These are phyloP conservation scores for Citrus glauca DNA, from an alignment of 345 rosid genomes.

Conservation along the genomic window DNA sequence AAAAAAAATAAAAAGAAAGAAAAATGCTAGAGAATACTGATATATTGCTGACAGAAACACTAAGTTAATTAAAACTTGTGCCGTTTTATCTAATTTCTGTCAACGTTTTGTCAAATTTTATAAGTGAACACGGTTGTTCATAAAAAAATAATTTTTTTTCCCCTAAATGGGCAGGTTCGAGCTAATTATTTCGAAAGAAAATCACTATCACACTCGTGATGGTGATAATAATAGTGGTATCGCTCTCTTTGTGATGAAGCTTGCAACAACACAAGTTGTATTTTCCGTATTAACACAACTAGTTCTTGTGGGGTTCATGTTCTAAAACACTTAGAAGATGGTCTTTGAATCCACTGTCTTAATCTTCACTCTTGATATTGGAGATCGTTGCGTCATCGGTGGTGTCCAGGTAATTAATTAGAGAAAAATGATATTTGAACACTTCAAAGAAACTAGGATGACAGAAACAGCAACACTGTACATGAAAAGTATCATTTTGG, in stretches of 20 bases:
- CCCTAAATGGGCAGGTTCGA: conserved; percentile 35
- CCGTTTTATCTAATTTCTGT: too few relatives aligned
- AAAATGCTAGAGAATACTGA: too few relatives aligned
- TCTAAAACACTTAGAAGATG: conserved; percentile 76
- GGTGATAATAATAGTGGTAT: conserved; percentile 42
- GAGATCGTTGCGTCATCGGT: conserved; percentile 72
- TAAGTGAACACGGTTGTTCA: too few relatives aligned
- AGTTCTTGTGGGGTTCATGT: conserved; percentile 64
- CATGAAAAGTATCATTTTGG: too few relatives aligned
- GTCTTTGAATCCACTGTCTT: conserved; percentile 74
- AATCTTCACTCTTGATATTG: conserved; percentile 77
- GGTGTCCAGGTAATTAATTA: conserved; percentile 53
- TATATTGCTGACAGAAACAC: too few relatives aligned
- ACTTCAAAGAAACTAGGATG: too few relatives aligned
- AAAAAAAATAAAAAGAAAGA: too few relatives aligned
- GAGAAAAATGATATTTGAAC: too few relatives aligned
- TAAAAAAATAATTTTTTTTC: too few relatives aligned
- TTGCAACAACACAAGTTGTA: conserved; percentile 13
- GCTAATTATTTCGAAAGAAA: conserved; percentile 58
- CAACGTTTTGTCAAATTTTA: too few relatives aligned
- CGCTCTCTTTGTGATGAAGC: conserved; percentile 32
- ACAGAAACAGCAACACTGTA: too few relatives aligned
- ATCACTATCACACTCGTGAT: conserved; percentile 58
- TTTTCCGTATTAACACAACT: conserved; percentile 53
- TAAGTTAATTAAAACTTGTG: too few relatives aligned